Base-by-base conservation (phyloP, 2,329 filamentous ascomycete genomes). In the Hymenoscyphus fraxineus region DNA sequence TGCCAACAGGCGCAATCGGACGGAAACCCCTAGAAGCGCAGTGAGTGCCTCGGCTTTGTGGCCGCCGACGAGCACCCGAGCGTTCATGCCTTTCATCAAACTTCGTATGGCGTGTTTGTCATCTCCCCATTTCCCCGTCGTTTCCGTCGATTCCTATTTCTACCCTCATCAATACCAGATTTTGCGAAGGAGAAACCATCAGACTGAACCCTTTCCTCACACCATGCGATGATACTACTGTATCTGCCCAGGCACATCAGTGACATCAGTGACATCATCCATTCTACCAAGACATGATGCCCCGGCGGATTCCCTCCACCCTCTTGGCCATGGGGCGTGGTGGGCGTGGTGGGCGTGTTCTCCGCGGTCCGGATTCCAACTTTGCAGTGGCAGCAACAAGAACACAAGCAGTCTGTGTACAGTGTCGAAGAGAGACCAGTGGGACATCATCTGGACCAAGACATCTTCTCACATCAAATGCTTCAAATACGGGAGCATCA, bases 281-380 rank as follows among this genome's bases (percentile, higher is more conserved):
- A 57, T 15, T 31, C 13, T 38, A 16, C 31, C n/a, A 57, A 16
- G 32, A 16, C 4, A 57, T 57, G 55, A 57, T 35, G 12, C 55
- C 65, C 31, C 67, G 64, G 62, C 40, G 64, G 10, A 56, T 54
- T 56, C 44, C 63, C 15, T 47, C 58, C 31, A 47, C 60, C 63
- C 40, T 58, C 55, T 40, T 66, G 44, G 27, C 27, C 27, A 27
- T 27, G 27, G 27, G 27, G 27, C 27, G 27, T 27, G 27, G 2
- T 27, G 27, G 27, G 27, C 27, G 27, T 27, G 27, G 2, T 27
- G 57, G 60, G 64, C 62, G 60, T 35, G 56, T 22, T 15, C 57
- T 66, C 6, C 58, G 61, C 15, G n/a, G 16, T 22, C 51, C 51
- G 12, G 51, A 44, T 51, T 47, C 61, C 38, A 64, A 39, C 19